These are phyloP conservation scores for Mucor circinelloides DNA, from an alignment of 371 early-diverging fungal genomes.

Conservation along the genomic window DNA sequence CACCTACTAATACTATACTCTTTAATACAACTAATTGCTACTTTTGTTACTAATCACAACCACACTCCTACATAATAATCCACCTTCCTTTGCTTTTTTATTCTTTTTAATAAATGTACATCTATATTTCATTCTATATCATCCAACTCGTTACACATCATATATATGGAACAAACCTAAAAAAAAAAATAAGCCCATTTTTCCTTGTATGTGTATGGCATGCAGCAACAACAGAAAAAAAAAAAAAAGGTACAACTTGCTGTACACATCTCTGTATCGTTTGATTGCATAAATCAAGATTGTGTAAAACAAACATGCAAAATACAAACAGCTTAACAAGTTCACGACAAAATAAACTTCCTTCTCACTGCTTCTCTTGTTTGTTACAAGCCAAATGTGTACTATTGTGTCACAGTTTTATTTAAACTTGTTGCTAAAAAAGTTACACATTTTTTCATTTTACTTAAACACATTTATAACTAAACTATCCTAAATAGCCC, in stretches of 20 bases:
- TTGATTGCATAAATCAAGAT: neutral
- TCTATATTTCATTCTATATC: neutral
- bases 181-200: neutral
- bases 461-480: no score
- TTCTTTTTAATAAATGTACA: neutral
- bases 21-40: neutral
- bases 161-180: neutral
- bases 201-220: neutral
- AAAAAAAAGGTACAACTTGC: neutral
- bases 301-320: neutral
- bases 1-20: neutral
- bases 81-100: neutral
- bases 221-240: neutral
- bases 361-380: slow-evolving; percentile 4
- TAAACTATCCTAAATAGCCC: no score
- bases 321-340: neutral
- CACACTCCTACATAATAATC: neutral
- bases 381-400: neutral
- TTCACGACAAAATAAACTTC: neutral
- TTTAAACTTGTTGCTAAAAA: no score
- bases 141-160: neutral
- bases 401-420: no score
- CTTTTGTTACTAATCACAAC: neutral
- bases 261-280: neutral
- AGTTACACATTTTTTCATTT: no score